These are phyloP conservation scores for Nemania serpens DNA, from an alignment of 2,329 filamentous ascomycete species.

Conservation along the genomic window DNA sequence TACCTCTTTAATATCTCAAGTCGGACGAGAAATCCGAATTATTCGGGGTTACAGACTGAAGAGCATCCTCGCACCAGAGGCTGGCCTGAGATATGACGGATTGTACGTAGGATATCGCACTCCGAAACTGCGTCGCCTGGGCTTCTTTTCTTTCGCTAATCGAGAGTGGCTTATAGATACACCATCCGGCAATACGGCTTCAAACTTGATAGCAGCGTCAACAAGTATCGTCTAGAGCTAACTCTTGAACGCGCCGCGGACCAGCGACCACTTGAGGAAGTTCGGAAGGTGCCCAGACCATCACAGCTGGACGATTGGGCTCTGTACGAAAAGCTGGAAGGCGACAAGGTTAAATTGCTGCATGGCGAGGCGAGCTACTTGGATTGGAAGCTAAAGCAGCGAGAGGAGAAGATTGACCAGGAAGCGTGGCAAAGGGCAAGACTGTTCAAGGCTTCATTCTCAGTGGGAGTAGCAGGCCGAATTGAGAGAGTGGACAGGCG, in stretches of 20 bases:
- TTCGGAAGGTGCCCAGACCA: slow-evolving; percentile 54
- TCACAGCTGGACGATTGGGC: slow-evolving; percentile 63
- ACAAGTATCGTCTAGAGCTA: slow-evolving; percentile 51
- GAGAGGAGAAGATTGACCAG: slow-evolving; percentile 36
- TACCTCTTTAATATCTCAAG: slow-evolving; percentile 52
- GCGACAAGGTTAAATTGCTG: slow-evolving; percentile 46
- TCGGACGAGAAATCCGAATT: slow-evolving; percentile 57
- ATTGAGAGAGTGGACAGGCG: slow-evolving; percentile 1
- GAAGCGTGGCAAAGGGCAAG: slow-evolving; percentile 34
- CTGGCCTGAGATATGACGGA: slow-evolving; percentile 62
- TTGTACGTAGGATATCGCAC: slow-evolving; percentile 48
- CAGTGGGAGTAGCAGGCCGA: background rate
- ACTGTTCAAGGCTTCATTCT: slow-evolving; percentile 27
- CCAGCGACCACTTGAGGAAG: slow-evolving; percentile 49
- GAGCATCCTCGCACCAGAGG: slow-evolving; percentile 56
- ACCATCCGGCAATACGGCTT: slow-evolving; percentile 53
- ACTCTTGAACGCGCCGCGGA: slow-evolving; percentile 50
- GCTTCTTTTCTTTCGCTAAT: slow-evolving; percentile 9
- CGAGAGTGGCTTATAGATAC: slow-evolving; percentile 47
- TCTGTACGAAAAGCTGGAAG: slow-evolving; percentile 54
- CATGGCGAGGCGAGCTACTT: slow-evolving; percentile 48
- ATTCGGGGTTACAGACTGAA: slow-evolving; percentile 56
- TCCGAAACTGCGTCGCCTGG: background rate
- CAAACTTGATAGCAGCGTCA: slow-evolving; percentile 46
- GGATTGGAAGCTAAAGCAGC: slow-evolving; percentile 46